A percentile compares a stretch with the other conserved stretches of the same genome.
Conservation (phyloP, 306 rosid genomes). For the Dryas octopetala region DNA sequence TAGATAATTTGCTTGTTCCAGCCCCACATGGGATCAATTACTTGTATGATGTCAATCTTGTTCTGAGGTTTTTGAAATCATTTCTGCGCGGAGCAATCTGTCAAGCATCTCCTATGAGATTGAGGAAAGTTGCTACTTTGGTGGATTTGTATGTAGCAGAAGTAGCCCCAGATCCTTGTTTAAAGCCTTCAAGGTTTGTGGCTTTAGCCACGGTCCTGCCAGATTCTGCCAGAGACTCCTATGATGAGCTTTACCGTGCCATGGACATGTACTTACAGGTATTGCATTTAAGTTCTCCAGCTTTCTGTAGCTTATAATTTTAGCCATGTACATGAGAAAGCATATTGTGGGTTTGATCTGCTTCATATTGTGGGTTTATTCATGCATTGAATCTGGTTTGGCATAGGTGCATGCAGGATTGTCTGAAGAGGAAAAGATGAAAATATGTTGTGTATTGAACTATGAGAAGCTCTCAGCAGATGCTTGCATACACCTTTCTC, state of each 20-base stretch:
- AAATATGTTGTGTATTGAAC: slow-evolving; percentile 64
- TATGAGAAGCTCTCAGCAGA: slow-evolving; percentile 77
- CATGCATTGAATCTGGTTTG: slow-evolving; percentile 23
- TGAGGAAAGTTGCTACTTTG: slow-evolving; percentile 63
- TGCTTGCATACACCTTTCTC: slow-evolving; percentile 55
- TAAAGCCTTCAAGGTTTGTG: slow-evolving; percentile 69
- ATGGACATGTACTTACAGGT: slow-evolving; percentile 89
- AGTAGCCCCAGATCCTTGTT: slow-evolving; percentile 91
- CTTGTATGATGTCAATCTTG: slow-evolving; percentile 83
- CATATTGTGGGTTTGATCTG: neutral
- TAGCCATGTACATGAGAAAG: neutral
- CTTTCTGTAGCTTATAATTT: neutral
- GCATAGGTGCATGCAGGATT: slow-evolving; percentile 76
- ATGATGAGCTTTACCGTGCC: slow-evolving; percentile 78
- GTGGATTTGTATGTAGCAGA: slow-evolving; percentile 86
- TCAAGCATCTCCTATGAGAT: slow-evolving; percentile 32
- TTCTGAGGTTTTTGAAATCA: slow-evolving; percentile 69
- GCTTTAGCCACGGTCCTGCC: slow-evolving; percentile 69
- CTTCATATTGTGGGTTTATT: neutral
- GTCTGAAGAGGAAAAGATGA: slow-evolving; percentile 72
- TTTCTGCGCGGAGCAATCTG: slow-evolving; percentile 40
- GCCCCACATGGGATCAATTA: slow-evolving; percentile 64
- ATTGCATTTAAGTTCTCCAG: slow-evolving; percentile 20
- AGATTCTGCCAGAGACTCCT: slow-evolving; percentile 76
- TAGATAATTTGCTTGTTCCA: slow-evolving; percentile 89